Evolutionary conservation across 1,139 yeast species (phyloP), one percentile per base, ranked within the genome.

Genomic region (Pichia terricola): DNA sequence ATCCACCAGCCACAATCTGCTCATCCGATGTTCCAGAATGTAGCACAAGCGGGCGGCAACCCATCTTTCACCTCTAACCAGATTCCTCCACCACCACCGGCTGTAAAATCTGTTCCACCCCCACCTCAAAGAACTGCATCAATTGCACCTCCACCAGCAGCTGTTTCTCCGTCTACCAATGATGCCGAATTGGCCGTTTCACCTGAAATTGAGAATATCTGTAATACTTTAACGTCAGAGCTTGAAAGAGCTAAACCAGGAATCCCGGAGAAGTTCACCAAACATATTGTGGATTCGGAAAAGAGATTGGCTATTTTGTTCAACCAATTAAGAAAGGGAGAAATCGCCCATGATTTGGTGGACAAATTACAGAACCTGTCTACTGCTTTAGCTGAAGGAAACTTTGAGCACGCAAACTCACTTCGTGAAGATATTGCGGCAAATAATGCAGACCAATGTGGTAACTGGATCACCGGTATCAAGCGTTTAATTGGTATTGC

Each of bases 381-480:
- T 31, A 64, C 63, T 10, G 67, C 78, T 1, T 65, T 94, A 53
- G 68, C 68, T 26, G 64, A 60, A 16, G 71, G 72, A 50, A 81
- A 86, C 51, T 85, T 69, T 59, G 64, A 65, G 11, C 67, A 68
- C 10, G 96, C 97, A 2, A 65, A 73, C 44, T 66, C 72, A 10
- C 56, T 76, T 42, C 77, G 77, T 51, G 64, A 72, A 40, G 77
- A 79, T 43, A 73, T 91, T 53, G 75, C 85, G 40, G 74, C 88
- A 7, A 73, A 75, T 36, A 75, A 77, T 54, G 74, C 81, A 41
- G 79, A 75, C 38, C 95, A 89, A 62, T 78, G 85, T 52, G 95
- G 95, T 10, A 79, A 83, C 55, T 91, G 98, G 98, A 79, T 86
- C 68, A 79, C 86, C 28, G 98, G 98, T 56, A 82, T 91, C 43